These are phyloP conservation scores for Suhomyces ambrosiae DNA, from an alignment of 1,139 yeast species.

Conservation along the genomic window DNA sequence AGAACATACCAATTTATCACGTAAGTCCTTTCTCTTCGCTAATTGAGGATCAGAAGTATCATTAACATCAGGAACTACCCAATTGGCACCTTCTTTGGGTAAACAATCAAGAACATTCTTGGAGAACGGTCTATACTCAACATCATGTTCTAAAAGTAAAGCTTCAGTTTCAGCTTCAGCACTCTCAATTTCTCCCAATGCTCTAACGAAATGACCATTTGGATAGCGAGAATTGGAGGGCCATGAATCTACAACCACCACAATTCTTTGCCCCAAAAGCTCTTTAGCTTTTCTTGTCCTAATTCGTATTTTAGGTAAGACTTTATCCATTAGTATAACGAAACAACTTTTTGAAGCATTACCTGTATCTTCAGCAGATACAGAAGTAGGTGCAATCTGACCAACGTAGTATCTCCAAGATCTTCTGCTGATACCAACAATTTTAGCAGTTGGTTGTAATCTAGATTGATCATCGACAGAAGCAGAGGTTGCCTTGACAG, in stretches of 20 bases:
- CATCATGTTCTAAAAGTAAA: conserved; percentile 88
- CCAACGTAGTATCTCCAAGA: conserved; percentile 98
- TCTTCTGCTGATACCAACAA: conserved; percentile 86
- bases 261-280: conserved; percentile 83
- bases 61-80: conserved; percentile 79
- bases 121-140: conserved; percentile 94
- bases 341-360: conserved; percentile 76
- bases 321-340: conserved; percentile 85
- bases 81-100: conserved; percentile 89
- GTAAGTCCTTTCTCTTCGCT: conserved; percentile 73
- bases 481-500: conserved; percentile 55
- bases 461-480: conserved; percentile 40
- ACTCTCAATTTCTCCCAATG: conserved; percentile 86
- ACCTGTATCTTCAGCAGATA: conserved; percentile 54
- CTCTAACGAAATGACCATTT: conserved; percentile 90
- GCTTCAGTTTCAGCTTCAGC: conserved; percentile 98
- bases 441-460: conserved; percentile 86
- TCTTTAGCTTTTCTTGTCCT: conserved; percentile 85
- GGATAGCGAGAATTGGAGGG: conserved; percentile 82
- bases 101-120: conserved; percentile 89
- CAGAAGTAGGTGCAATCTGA: conserved; percentile 82
- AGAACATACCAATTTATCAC: conserved; percentile 88
- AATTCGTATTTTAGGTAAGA: conserved; percentile 84
- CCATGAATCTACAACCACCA: conserved; percentile 93
- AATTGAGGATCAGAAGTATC: conserved; percentile 62